Base-by-base conservation (phyloP, 176 grass and related monocot species). In the Chrysopogon serrulatus region DNA sequence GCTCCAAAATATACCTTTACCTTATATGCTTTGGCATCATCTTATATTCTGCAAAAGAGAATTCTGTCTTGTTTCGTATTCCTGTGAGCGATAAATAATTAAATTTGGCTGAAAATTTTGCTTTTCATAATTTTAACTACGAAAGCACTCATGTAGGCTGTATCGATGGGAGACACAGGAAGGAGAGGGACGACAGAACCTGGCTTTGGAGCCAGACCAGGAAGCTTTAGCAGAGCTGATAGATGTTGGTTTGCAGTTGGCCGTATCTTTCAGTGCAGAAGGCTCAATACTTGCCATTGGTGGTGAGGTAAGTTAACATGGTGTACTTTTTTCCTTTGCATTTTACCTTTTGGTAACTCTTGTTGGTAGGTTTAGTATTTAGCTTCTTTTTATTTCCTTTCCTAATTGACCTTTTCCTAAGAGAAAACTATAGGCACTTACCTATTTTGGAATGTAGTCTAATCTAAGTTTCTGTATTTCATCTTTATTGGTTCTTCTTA, bases 251-350 rank as follows among this genome's bases (percentile, higher is more conserved):
- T 84, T 84, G 74, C 96, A 99, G 51, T 91, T 98, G 81, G 49
- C 93, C 1, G 81, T 94, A 33, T 90, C 81, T 74, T 99, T 99
- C 77, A 89, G 92, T 86, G 65, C 71, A 83, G 93, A 90, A 73
- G 96, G 96, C 68, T 96, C 93, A 32, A 36, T 92, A 56, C 93
- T 99, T 87, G 91, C 93, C 27, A 89, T 81, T 79, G 96, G 96
- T 73, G 86, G 90, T 65, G 93, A 96, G 87, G 96, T 94, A 84
- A 86, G 73, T 86, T 36, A 43, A 73, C 68, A 35, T 79, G 14
- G 10, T 44, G 73, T 90, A 23, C 30, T 63, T 33, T 43, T n/a
- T 69, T 3, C 7, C 39, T 1, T 42, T 74, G 36, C 11, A 65
- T 64, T 64, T 56, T 68, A 37, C 2, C n/a, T 28, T 56, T 54